These are phyloP conservation scores for Cercospora janseana DNA, from an alignment of 2,329 filamentous ascomycete species.

Conservation along the genomic window DNA sequence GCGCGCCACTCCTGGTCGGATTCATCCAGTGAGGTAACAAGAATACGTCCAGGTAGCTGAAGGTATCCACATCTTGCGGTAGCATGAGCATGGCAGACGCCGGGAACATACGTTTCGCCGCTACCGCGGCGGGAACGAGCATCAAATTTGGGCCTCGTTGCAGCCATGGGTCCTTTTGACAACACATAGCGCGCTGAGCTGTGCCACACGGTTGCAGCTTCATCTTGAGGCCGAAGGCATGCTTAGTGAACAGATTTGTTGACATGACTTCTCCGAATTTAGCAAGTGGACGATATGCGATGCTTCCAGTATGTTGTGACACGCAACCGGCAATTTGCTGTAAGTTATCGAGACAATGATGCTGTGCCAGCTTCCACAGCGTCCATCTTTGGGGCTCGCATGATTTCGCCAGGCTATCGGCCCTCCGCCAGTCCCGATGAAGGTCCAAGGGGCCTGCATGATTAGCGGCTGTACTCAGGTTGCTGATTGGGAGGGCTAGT, in stretches of 20 bases:
- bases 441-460: slow-evolving; percentile 8
- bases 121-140: slow-evolving; percentile 3
- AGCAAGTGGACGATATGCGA: neutral
- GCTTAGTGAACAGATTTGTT: no score
- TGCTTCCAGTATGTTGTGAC: neutral
- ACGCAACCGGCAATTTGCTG: no score
- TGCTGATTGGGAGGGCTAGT: slow-evolving; percentile 4
- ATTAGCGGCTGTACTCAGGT: neutral
- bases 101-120: neutral
- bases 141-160: neutral
- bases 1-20: no score
- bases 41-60: neutral
- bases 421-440: slow-evolving; percentile 1
- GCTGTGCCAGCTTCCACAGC: no score
- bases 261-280: no score
- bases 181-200: slow-evolving; percentile 12
- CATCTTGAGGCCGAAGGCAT: neutral
- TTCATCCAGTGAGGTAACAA: neutral
- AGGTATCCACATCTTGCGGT: neutral
- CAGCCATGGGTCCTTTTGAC: slow-evolving; percentile 7
- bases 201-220: neutral
- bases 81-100: neutral
- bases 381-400: no score
- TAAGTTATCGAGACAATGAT: no score
- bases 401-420: no score